These are phyloP conservation scores for Aspergillus fischeri DNA, from an alignment of 2,329 filamentous ascomycete species.

Conservation along the genomic window DNA sequence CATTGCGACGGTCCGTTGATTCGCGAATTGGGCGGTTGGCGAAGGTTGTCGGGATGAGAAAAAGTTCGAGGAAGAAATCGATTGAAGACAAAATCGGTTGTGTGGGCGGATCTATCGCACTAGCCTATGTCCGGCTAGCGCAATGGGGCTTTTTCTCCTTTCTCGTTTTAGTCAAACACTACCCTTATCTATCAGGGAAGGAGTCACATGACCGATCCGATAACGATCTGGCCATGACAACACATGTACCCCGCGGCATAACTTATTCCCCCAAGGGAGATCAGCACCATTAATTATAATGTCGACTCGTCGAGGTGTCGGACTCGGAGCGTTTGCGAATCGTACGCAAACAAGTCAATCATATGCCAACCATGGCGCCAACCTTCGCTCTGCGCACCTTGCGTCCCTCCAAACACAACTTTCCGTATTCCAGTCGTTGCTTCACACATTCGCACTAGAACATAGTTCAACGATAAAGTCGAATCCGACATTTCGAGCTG, in stretches of 20 bases:
- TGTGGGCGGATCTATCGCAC: slow-evolving; percentile 25
- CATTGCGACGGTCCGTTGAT: slow-evolving; percentile 52
- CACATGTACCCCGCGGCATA: background rate
- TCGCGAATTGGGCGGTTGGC: slow-evolving; percentile 37
- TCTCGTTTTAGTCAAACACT: slow-evolving; percentile 8
- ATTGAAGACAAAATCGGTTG: slow-evolving; percentile 28
- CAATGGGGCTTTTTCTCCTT: background rate
- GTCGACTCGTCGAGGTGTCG: slow-evolving; percentile 62
- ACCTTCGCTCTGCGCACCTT: slow-evolving; percentile 78
- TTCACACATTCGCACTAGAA: slow-evolving; percentile 92
- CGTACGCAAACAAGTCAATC: slow-evolving; percentile 79
- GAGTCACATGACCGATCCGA: slow-evolving; percentile 19
- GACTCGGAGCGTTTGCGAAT: slow-evolving; percentile 84
- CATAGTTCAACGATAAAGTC: slow-evolving; percentile 95
- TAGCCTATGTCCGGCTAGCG: slow-evolving; percentile 18
- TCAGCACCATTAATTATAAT: slow-evolving; percentile 23
- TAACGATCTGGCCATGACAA: background rate
- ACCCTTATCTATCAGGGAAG: slow-evolving; percentile 25
- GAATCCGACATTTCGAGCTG: slow-evolving; percentile 88
- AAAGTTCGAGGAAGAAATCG: slow-evolving; percentile 19
- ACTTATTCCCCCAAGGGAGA: background rate
- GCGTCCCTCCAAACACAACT: slow-evolving; percentile 88
- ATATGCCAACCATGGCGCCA: slow-evolving; percentile 84
- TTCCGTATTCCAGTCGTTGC: slow-evolving; percentile 88
- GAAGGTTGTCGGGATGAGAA: slow-evolving; percentile 33